phyloP scores from a whole-genome alignment of 805 yeast species.

The Blastobotrys peoriensis region DNA sequence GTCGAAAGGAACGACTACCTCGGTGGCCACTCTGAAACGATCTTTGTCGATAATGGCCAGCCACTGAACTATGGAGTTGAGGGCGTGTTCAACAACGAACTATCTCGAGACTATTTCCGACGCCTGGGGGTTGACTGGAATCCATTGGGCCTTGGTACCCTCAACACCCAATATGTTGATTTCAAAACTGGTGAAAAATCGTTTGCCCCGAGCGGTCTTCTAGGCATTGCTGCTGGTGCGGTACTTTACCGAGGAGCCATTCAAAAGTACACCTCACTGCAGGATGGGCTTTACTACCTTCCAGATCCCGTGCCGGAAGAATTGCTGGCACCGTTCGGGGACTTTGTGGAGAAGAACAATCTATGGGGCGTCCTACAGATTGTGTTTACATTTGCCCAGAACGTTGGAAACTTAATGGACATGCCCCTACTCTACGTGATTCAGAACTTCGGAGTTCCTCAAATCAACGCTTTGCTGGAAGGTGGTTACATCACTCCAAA shows the following conservation, averaged over 20 bases:
- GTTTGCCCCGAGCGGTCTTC: not conserved
- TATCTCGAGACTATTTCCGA: not conserved
- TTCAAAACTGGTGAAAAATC: not conserved
- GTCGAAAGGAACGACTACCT: not conserved
- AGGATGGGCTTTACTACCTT: not conserved
- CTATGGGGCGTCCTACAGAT: not conserved
- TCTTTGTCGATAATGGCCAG: not conserved
- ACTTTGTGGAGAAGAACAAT: not conserved
- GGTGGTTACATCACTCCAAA: not conserved
- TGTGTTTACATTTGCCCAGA: not conserved
- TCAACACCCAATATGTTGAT: not conserved
- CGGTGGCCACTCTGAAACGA: not conserved
- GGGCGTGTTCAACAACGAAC: not conserved
- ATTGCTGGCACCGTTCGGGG: not conserved
- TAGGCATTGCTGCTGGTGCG: not conserved
- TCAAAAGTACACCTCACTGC: not conserved
- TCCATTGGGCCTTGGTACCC: not conserved
- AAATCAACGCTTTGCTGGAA: not conserved
- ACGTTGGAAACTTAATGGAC: not conserved
- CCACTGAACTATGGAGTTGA: not conserved
- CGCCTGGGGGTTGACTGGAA: not conserved
- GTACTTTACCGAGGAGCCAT: not conserved
- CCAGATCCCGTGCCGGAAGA: not conserved
- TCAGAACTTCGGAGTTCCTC: not conserved
- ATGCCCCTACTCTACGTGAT: not conserved